Evolutionary conservation across 75 land plant genomes (phyloP).

Genomic region (Pinus taeda): DNA sequence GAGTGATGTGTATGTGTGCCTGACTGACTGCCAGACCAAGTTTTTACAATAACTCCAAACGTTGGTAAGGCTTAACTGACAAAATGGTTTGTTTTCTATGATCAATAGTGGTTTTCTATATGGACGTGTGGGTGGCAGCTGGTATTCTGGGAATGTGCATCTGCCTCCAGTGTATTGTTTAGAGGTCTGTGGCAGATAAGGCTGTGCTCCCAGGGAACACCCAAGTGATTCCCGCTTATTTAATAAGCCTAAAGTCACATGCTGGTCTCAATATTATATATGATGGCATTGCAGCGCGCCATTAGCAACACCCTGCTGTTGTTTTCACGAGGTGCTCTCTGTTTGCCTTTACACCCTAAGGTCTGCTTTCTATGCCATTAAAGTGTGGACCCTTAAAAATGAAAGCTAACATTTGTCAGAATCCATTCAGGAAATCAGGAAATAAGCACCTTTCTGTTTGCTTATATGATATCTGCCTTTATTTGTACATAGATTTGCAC

Average conservation of each 20-base stretch:
- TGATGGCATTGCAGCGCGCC: background rate
- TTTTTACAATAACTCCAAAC: conserved; percentile 6
- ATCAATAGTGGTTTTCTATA: background rate
- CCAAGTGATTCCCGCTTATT: background rate
- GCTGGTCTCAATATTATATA: conserved; percentile 6
- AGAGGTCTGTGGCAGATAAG: conserved; percentile 11
- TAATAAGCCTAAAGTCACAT: conserved; percentile 7
- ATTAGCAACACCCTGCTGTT: background rate
- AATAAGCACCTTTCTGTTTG: conserved; percentile 2
- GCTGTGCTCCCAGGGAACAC: conserved; percentile 11
- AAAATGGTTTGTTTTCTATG: background rate
- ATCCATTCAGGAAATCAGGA: background rate
- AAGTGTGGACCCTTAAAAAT: conserved; percentile 2
- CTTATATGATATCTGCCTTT: background rate
- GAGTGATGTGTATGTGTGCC: too few relatives aligned
- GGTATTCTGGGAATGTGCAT: background rate
- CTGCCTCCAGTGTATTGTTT: background rate
- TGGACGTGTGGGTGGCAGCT: background rate
- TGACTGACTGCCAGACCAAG: too few relatives aligned
- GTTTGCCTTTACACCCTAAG: conserved; percentile 3
- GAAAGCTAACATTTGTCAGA: conserved; percentile 9
- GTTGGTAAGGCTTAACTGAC: conserved; percentile 5
- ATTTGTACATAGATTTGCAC: background rate
- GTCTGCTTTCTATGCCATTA: conserved; percentile 3
- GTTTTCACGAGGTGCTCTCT: conserved; percentile 6